phyloP scores from a whole-genome alignment of 805 yeast genomes.

The Torulaspora franciscae region DNA sequence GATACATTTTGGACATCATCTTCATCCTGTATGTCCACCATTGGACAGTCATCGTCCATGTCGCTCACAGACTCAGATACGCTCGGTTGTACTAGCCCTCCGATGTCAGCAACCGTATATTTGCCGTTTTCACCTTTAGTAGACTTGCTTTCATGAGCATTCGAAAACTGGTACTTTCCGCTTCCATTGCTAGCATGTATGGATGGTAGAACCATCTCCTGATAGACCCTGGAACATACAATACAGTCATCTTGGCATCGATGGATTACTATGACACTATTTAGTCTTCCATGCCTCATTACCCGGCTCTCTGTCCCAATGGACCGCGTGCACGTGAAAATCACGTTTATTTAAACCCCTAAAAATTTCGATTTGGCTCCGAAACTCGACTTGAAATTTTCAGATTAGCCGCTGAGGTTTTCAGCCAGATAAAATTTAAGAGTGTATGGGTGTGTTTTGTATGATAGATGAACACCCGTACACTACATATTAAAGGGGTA shows the following conservation, averaged over 20 bases:
- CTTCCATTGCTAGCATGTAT: constrained; percentile 9
- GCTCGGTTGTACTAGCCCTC: constrained; percentile 3
- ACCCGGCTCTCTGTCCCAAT: not conserved
- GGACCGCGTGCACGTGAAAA: not conserved
- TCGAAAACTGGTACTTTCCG: not conserved
- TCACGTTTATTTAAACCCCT: not conserved
- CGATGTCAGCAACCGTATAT: constrained; percentile 22
- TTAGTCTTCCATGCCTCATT: not conserved
- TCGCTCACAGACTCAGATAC: constrained; percentile 3
- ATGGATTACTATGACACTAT: too few species aligned
- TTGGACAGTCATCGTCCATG: constrained; percentile 41
- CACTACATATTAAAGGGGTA: not conserved
- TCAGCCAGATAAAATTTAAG: not conserved
- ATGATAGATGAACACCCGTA: not conserved
- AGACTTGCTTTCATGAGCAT: not conserved
- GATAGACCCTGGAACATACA: not conserved
- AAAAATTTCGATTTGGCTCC: not conserved
- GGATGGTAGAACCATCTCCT: constrained; percentile 9
- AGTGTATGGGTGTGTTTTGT: not conserved
- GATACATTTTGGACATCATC: constrained; percentile 43
- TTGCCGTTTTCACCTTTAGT: constrained; percentile 3
- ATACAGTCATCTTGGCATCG: too few species aligned
- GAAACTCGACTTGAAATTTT: not conserved
- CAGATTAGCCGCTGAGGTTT: constrained; percentile 3
- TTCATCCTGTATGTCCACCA: constrained; percentile 46